Evolutionary conservation across 1,284 basidiomycete genomes (phyloP), one percentile per base, ranked within the genome.

Genomic region (Agroathelia rolfsii): DNA sequence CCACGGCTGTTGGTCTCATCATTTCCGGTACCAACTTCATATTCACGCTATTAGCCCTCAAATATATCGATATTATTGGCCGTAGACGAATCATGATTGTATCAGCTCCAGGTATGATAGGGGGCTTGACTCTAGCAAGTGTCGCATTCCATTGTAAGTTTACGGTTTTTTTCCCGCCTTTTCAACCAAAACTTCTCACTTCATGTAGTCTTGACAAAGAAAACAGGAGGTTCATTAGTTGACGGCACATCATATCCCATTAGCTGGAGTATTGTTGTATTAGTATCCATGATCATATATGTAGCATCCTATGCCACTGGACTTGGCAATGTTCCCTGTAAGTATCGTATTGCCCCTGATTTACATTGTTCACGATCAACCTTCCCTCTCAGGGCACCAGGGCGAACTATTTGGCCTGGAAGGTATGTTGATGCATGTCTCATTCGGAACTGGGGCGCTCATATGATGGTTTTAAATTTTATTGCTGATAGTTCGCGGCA

Each of bases 341-440:
- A 29, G 17, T 18, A 7, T n/a, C 12, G 5, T 16, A n/a, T 29
- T n/a, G 10, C 17, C 6, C 5, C 28, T n/a, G n/a, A n/a, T n/a
- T n/a, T n/a, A n/a, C 17, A n/a, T 29, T 13, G 8, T 16, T 6
- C 17, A 17, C 6, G 6, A 69, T 69, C 0, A 88, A 87, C 48
- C 79, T 88, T 1, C 84, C 86, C 0, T 89, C n/a, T n/a, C n/a
- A n/a, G n/a, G 85, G 85, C 83, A 87, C 48, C 85, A 89, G 51
- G 83, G 83, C 39, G 85, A 89, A 51, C 66, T 89, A 16, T 88
- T 88, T 56, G 65, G 64, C 6, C 66, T 85, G 17, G 80, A 85
- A 61, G 72, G 74, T 71, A 22, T 14, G 56, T 47, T 21, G 34
- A 25, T 29, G 17, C 13, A 19, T 32, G n/a, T 30, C 24, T 25